These are phyloP conservation scores for Yamadazyma scolyti DNA, from an alignment of 805 yeast genomes.

Conservation along the genomic window DNA sequence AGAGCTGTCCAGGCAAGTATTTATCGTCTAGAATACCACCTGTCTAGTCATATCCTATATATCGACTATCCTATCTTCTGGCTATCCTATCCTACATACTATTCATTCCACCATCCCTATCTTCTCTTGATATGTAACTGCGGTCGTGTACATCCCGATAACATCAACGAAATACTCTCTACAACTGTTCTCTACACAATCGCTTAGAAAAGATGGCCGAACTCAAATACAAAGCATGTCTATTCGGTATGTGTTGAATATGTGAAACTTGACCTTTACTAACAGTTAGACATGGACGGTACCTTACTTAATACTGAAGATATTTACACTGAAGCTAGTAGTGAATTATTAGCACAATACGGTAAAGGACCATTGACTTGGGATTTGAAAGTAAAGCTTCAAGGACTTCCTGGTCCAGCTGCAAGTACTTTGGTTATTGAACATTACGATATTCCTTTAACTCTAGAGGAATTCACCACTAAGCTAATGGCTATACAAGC, in stretches of 20 bases:
- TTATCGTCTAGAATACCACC: no score
- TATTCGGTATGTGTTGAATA: slow-evolving; percentile 68
- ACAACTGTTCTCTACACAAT: no score
- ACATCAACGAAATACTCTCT: no score
- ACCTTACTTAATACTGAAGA: slow-evolving; percentile 89
- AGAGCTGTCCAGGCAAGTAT: no score
- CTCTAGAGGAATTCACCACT: slow-evolving; percentile 60
- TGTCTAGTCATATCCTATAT: no score
- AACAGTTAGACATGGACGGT: slow-evolving; percentile 83
- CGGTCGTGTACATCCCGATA: no score
- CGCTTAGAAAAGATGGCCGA: no score
- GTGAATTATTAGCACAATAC: slow-evolving; percentile 59
- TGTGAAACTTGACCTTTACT: neutral
- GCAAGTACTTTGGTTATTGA: slow-evolving; percentile 66
- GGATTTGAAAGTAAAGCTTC: slow-evolving; percentile 83
- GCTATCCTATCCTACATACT: no score
- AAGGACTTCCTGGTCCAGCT: slow-evolving; percentile 86
- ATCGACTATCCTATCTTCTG: no score
- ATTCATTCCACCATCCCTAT: no score
- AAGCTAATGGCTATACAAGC: slow-evolving; percentile 54
- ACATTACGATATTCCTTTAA: slow-evolving; percentile 59
- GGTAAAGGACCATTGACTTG: slow-evolving; percentile 83
- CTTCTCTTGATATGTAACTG: no score
- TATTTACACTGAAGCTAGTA: slow-evolving; percentile 75
- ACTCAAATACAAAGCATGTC: slow-evolving; percentile 62